Evolutionary conservation across 1,284 basidiomycete species (phyloP).

Genomic region (Tilletia caries): DNA sequence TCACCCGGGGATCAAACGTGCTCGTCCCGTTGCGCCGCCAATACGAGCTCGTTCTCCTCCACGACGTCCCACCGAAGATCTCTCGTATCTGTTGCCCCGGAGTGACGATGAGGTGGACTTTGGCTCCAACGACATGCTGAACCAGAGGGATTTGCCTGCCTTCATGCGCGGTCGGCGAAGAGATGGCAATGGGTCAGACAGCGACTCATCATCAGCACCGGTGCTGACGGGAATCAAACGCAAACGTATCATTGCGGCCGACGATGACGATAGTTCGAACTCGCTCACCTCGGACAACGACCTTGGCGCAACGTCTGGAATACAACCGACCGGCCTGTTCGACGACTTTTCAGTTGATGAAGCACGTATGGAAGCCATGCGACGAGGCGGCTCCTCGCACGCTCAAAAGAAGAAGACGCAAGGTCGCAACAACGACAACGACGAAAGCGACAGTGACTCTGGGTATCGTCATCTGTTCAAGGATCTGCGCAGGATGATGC

Average conservation of each 20-base stretch:
- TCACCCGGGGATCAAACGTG: slow-evolving; percentile 10
- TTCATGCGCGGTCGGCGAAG: background rate
- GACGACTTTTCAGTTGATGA: slow-evolving; percentile 8
- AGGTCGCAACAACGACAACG: background rate
- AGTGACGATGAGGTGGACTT: slow-evolving; percentile 5
- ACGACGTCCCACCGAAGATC: background rate
- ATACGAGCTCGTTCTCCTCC: background rate
- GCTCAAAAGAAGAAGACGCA: background rate
- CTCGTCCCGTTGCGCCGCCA: background rate
- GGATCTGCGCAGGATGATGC: slow-evolving; percentile 49
- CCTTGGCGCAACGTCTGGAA: slow-evolving; percentile 10
- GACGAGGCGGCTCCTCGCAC: background rate
- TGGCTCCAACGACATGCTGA: too few relatives aligned
- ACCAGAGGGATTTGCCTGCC: background rate
- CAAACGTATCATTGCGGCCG: background rate
- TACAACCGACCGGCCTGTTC: background rate
- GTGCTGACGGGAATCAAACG: background rate
- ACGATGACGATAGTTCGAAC: background rate
- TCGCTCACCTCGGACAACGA: background rate
- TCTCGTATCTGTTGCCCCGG: background rate
- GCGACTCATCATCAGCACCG: background rate
- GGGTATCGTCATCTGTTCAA: slow-evolving; percentile 49
- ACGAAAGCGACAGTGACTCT: slow-evolving; percentile 27
- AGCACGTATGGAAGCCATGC: background rate
- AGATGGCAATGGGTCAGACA: background rate